Conservation (phyloP, 2,329 filamentous ascomycete genomes). For the Fonsecaea multimorphosa region DNA sequence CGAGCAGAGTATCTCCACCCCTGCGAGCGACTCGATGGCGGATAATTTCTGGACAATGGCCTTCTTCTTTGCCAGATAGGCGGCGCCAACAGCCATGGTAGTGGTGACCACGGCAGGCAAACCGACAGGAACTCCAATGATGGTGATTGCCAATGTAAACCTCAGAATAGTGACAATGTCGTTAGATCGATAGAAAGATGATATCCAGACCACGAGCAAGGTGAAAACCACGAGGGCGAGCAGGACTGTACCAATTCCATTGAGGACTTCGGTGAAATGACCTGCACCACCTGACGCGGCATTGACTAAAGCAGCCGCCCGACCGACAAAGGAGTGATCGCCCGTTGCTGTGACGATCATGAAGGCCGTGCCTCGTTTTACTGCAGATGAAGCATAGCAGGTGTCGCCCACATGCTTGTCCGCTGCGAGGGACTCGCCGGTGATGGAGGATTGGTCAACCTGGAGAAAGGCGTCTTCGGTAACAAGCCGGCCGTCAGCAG, state of each 20-base stretch:
- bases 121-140: slow-evolving; percentile 91
- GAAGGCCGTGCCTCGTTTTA: slow-evolving; percentile 89
- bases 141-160: slow-evolving; percentile 87
- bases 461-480: slow-evolving; percentile 84
- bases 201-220: slow-evolving; percentile 81
- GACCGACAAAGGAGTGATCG: slow-evolving; percentile 89
- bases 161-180: slow-evolving; percentile 77
- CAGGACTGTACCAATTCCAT: slow-evolving; percentile 81
- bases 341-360: slow-evolving; percentile 82
- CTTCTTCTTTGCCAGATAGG: slow-evolving; percentile 89
- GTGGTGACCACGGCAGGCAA: slow-evolving; percentile 92
- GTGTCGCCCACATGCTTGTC: slow-evolving; percentile 83
- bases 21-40: slow-evolving; percentile 88
- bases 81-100: slow-evolving; percentile 92
- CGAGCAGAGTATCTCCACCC: slow-evolving; percentile 91
- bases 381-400: slow-evolving; percentile 83
- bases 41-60: slow-evolving; percentile 92
- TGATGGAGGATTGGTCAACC: slow-evolving; percentile 90
- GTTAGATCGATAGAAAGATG: slow-evolving; percentile 87
- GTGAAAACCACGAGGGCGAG: slow-evolving; percentile 81
- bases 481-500: slow-evolving; percentile 84
- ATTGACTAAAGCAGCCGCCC: slow-evolving; percentile 83
- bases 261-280: slow-evolving; percentile 90
- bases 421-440: slow-evolving; percentile 87
- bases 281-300: slow-evolving; percentile 74